A percentile compares a stretch with the other conserved stretches of the same genome.
Evolutionary conservation across 164 flowering plant genomes (phyloP).

Genomic region (Nymphaea colorata): DNA sequence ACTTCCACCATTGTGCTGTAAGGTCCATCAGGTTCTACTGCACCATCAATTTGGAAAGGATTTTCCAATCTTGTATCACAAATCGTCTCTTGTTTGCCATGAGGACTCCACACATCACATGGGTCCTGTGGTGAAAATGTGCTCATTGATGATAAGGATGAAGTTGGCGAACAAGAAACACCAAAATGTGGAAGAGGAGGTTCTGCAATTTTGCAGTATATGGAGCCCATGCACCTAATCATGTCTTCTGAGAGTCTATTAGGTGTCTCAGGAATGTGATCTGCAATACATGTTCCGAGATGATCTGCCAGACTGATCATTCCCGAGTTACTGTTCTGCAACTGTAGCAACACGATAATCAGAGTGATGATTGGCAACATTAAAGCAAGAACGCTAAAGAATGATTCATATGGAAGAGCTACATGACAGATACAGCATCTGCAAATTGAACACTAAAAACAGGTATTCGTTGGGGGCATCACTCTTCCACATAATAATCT

Average conservation of each 20-base stretch:
- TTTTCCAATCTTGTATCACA: conserved; percentile 67
- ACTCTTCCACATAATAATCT: too few species aligned
- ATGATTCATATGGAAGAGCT: too few species aligned
- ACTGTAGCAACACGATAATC: conserved; percentile 21
- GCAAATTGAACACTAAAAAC: too few species aligned
- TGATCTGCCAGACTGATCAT: conserved; percentile 53
- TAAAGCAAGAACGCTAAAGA: too few species aligned
- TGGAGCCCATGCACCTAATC: conserved; percentile 60
- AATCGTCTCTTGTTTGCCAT: conserved; percentile 53
- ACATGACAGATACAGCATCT: too few species aligned
- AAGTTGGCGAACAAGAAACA: conserved; percentile 63
- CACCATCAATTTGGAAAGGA: conserved; percentile 69
- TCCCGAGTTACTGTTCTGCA: conserved; percentile 29
- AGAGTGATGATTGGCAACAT: not conserved
- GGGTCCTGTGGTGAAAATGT: conserved; percentile 72
- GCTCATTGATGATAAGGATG: conserved; percentile 60
- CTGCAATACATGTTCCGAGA: conserved; percentile 37
- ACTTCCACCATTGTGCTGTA: conserved; percentile 93
- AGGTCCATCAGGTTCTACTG: conserved; percentile 81
- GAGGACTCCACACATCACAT: conserved; percentile 76
- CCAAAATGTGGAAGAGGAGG: conserved; percentile 42
- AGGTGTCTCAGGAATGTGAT: conserved; percentile 50
- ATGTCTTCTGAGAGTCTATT: conserved; percentile 76
- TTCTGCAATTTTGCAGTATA: conserved; percentile 72
- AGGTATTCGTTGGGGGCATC: too few species aligned